Base-by-base conservation (phyloP, 2,329 filamentous ascomycete species). In the Colletotrichum paranaense region DNA sequence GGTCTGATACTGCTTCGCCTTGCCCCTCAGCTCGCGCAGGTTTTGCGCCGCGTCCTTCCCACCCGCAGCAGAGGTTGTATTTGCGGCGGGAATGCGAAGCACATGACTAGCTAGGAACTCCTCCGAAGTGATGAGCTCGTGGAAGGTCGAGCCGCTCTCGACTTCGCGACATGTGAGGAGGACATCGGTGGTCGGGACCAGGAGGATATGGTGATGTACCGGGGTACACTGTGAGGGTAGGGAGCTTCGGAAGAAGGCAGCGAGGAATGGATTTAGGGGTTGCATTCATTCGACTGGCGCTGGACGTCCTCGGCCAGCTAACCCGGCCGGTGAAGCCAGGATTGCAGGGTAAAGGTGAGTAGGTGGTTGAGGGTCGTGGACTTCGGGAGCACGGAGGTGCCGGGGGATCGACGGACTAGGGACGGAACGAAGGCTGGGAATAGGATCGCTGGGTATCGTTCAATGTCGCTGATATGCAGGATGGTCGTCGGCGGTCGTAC, bases 61-160 rank as follows among this genome's bases (percentile, higher is more conserved):
- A 77, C 87, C 88, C 28, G 84, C 82, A 74, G 83, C 82, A 68
- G 84, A 84, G 71, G 87, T 84, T 71, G 86, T 86, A 42, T 72
- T 72, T 38, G 72, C 65, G 57, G 82, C 79, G 55, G 94, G 92
- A 77, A 98, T 92, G 78, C 95, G 94, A 80, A 99, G 88, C 71
- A 98, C 95, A 93, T 99, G 97, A 87, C 97, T 98, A 75, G 92
- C 95, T 71, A 99, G 89, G 82, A 99, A 98, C 78, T 99, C 97
- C 82, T 99, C 97, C 69, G 94, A 95, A 74, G 91, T 90, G 79
- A 96, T 92, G 77, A 97, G 90, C 81, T 98, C 96, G 78, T 91
- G 87, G 83, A 95, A 93, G 72, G 90, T 86, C 76, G 91, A 88
- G 82, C 93, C 93, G 78, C 93, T 93, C 83, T 98, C 97, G 82